Base-by-base conservation (phyloP, 2,329 filamentous ascomycete genomes). In the Xylariaceae sp. region DNA sequence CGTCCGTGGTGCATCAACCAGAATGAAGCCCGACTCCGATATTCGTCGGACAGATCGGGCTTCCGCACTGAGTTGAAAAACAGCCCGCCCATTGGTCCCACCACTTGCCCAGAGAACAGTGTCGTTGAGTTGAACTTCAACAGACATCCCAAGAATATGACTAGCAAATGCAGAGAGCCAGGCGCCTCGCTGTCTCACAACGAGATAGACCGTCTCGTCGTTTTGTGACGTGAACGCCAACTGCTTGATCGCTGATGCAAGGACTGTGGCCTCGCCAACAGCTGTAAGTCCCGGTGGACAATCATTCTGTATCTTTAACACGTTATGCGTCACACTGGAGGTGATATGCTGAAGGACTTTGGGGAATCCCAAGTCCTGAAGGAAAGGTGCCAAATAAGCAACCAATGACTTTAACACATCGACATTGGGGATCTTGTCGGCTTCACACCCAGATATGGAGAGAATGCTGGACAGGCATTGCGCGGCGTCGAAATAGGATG, bases 141-240 rank as follows among this genome's bases (percentile, higher is more conserved):
- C 45, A 16, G 36, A 36, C 45, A 47, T 47, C 5, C 45, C 45
- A 17, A 47, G 45, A 19, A 47, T n/a, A 48, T 42, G 46, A n/a
- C 46, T 48, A 6, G 38, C 46, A 41, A 48, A 48, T 11, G 38
- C 17, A 5, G 46, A 22, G 34, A 48, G 22, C 46, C 46, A 41
- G 13, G 46, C 38, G 5, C 46, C 38, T 13, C 46, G 9, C 38
- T 41, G 38, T 11, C 38, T 17, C 12, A 31, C 28, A 16, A 36
- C 14, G 36, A 48, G 28, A 16, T 48, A 42, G 7, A 40, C 6
- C 9, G 14, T 40, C 34, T 47, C 45, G 1, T 17, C 17, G 5
- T 14, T 18, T 19, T 40, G 33, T 12, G 45, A 47, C 11, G n/a
- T 40, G 6, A 47, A 11, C 28, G 40, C 40, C 17, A 47, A 36